Percentiles rank a stretch among this genome's conserved stretches.
These are phyloP conservation scores for Cinnamomum chago DNA, from an alignment of 164 flowering plant species.

Conservation along the genomic window DNA sequence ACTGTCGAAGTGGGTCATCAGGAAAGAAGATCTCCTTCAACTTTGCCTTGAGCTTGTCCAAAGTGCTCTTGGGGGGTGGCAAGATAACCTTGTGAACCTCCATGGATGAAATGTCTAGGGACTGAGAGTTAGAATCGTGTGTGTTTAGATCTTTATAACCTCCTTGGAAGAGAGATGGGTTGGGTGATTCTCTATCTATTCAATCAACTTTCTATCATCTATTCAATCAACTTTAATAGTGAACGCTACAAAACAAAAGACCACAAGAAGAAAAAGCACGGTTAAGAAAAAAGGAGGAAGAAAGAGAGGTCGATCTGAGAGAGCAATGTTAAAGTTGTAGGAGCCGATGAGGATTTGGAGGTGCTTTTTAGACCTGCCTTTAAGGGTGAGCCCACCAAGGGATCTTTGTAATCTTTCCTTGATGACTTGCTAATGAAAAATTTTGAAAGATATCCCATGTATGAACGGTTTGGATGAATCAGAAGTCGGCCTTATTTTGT, in stretches of 20 bases:
- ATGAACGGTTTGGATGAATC: no score
- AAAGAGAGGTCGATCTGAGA: neutral
- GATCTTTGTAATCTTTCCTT: neutral
- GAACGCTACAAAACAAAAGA: slow-evolving; percentile 29
- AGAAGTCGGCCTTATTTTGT: no score
- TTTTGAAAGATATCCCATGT: neutral
- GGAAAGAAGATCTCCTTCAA: slow-evolving; percentile 85
- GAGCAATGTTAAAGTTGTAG: neutral
- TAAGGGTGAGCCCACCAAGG: neutral
- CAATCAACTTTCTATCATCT: slow-evolving; percentile 18
- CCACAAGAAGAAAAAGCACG: neutral
- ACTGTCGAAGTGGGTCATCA: slow-evolving; percentile 84
- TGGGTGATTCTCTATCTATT: neutral
- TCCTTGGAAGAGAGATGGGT: neutral
- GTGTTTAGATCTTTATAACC: neutral
- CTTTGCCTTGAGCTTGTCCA: slow-evolving; percentile 43
- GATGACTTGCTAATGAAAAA: neutral
- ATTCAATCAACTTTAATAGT: slow-evolving; percentile 19
- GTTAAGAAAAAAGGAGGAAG: neutral
- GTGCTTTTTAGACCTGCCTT: slow-evolving; percentile 1
- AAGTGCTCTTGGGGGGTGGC: slow-evolving; percentile 51
- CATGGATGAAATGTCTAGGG: slow-evolving; percentile 29
- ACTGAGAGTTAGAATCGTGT: slow-evolving; percentile 1
- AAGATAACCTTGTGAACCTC: slow-evolving; percentile 60
- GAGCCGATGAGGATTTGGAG: neutral